Evolutionary conservation across 495 filamentous ascomycete species (phyloP).

Genomic region (Patellaria atrata): DNA sequence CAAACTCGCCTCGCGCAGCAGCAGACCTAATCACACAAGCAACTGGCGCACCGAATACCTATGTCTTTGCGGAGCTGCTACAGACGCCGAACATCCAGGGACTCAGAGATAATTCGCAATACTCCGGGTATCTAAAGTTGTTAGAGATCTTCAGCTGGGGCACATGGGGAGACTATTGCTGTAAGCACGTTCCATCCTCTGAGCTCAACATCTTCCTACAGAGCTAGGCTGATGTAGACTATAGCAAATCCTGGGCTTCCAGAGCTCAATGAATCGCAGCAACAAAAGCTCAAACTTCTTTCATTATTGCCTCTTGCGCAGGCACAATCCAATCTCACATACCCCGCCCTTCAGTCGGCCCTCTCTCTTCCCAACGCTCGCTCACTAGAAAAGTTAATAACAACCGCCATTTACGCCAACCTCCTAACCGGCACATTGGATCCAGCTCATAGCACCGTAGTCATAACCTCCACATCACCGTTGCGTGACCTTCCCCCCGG

Average conservation of each 20-base stretch:
- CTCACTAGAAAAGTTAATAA: slow-evolving; percentile 80
- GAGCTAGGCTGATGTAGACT: slow-evolving; percentile 1
- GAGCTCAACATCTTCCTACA: background rate
- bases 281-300: slow-evolving; percentile 77
- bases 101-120: slow-evolving; percentile 42
- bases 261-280: slow-evolving; percentile 53
- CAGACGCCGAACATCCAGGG: slow-evolving; percentile 67
- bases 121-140: slow-evolving; percentile 46
- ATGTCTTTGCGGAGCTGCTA: slow-evolving; percentile 88
- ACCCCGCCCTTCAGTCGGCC: slow-evolving; percentile 45
- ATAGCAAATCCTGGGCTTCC: slow-evolving; percentile 50
- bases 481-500: slow-evolving; percentile 71
- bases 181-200: slow-evolving; percentile 27
- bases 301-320: slow-evolving; percentile 65
- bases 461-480: slow-evolving; percentile 63
- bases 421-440: slow-evolving; percentile 73
- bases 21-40: slow-evolving; percentile 79
- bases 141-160: slow-evolving; percentile 91
- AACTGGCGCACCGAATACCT: slow-evolving; percentile 75
- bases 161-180: slow-evolving; percentile 64
- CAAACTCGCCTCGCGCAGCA: slow-evolving; percentile 66
- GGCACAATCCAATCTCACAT: slow-evolving; percentile 48
- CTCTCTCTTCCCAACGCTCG: slow-evolving; percentile 54
- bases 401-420: slow-evolving; percentile 73
- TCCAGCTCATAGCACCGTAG: slow-evolving; percentile 52